These are phyloP conservation scores for Coccomyxa subellipsoidea DNA, from an alignment of 163 green algal species.

Conservation along the genomic window DNA sequence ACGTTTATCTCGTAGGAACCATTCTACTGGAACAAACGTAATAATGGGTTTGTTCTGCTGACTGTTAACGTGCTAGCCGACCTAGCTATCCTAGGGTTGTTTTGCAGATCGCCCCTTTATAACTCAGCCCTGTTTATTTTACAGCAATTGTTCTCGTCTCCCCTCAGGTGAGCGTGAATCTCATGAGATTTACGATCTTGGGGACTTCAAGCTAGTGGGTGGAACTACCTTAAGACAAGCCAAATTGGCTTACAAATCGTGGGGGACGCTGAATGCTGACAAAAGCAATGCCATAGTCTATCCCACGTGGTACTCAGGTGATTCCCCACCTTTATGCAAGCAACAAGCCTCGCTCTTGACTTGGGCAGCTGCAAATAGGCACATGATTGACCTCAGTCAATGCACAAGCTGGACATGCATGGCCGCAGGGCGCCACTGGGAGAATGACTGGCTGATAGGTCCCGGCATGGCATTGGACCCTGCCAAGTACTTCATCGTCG, in stretches of 20 bases:
- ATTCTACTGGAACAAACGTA: too few species aligned
- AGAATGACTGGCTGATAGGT: conserved; percentile 27
- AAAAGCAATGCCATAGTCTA: conserved; percentile 27
- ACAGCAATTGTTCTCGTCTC: neutral
- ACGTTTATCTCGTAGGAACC: neutral
- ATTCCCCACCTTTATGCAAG: neutral
- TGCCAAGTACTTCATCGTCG: conserved; percentile 23
- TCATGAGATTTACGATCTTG: conserved; percentile 17
- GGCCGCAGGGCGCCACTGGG: conserved; percentile 1
- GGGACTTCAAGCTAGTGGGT: conserved; percentile 6
- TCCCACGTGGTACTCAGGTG: conserved; percentile 21
- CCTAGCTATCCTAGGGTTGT: neutral
- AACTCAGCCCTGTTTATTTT: neutral
- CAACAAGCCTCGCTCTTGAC: neutral
- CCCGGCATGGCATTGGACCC: conserved; percentile 15
- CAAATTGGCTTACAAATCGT: conserved; percentile 23
- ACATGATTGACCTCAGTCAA: neutral
- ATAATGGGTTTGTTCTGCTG: too few species aligned
- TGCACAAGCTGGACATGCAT: neutral
- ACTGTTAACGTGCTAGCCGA: too few species aligned
- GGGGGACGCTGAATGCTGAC: conserved; percentile 17
- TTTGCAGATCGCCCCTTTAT: neutral
- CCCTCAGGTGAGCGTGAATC: conserved; percentile 7
- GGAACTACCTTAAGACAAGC: neutral
- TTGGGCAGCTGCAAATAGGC: neutral